Percentiles rank a stretch among this genome's conserved stretches.
Evolutionary conservation across 2,329 filamentous ascomycete genomes (phyloP).

Genomic region (Claviceps purpurea): DNA sequence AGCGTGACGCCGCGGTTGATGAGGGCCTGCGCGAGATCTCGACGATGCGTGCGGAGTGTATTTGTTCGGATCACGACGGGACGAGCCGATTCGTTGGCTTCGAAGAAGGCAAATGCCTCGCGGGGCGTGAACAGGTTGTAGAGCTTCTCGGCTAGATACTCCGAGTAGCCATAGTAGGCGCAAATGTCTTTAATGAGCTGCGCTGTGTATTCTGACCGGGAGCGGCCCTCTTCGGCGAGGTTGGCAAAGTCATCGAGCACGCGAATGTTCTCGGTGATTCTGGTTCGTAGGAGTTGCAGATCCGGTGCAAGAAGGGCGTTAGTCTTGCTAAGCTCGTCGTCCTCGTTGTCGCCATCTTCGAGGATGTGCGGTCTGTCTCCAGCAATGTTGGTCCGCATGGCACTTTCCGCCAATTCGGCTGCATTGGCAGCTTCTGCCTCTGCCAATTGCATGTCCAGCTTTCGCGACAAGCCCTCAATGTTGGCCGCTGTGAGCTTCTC

Average conservation of each 20-base stretch:
- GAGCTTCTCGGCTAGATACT: slow-evolving; percentile 90
- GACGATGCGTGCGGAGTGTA: slow-evolving; percentile 64
- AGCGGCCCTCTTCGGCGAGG: slow-evolving; percentile 65
- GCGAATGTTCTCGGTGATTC: slow-evolving; percentile 87
- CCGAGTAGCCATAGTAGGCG: slow-evolving; percentile 91
- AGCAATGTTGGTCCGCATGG: slow-evolving; percentile 86
- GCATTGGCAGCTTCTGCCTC: slow-evolving; percentile 72
- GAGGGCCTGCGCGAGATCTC: slow-evolving; percentile 78
- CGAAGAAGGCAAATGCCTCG: slow-evolving; percentile 96
- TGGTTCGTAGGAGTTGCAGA: slow-evolving; percentile 71
- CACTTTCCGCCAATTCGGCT: slow-evolving; percentile 72
- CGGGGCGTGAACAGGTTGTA: slow-evolving; percentile 82
- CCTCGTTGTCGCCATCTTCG: slow-evolving; percentile 44
- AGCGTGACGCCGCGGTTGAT: slow-evolving; percentile 95
- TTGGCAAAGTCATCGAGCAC: slow-evolving; percentile 82
- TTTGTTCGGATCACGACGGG: slow-evolving; percentile 96
- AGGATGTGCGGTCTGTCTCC: slow-evolving; percentile 59
- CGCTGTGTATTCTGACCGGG: slow-evolving; percentile 74
- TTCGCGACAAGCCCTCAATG: slow-evolving; percentile 79
- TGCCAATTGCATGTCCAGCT: slow-evolving; percentile 65
- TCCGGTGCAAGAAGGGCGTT: slow-evolving; percentile 67
- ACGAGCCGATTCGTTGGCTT: slow-evolving; percentile 89
- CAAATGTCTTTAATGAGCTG: slow-evolving; percentile 87
- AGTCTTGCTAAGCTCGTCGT: slow-evolving; percentile 44
- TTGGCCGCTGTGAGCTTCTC: slow-evolving; percentile 91